Conservation (phyloP, 805 yeast genomes). For the Candida yuanshanica region DNA sequence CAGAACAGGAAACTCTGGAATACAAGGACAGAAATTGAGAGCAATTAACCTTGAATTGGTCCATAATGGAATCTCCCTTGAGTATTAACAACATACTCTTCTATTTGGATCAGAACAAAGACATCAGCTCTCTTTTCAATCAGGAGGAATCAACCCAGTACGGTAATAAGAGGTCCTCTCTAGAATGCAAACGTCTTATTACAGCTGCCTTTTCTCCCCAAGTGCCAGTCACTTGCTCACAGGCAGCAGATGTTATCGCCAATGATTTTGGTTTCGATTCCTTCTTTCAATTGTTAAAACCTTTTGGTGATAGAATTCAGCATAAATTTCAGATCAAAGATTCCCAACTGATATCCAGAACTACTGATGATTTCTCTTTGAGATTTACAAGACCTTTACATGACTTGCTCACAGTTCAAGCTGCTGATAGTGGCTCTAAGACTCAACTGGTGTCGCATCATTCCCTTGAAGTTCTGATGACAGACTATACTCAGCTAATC, state of each 20-base stretch:
- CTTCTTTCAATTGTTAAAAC: conserved; percentile 42
- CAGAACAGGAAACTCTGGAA: not conserved
- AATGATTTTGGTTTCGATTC: conserved; percentile 36
- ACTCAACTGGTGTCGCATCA: conserved; percentile 29
- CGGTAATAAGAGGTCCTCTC: conserved; percentile 17
- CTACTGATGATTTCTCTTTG: conserved; percentile 49
- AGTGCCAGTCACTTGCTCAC: conserved; percentile 44
- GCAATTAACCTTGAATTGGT: not conserved
- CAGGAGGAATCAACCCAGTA: conserved; percentile 2
- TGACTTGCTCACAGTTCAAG: conserved; percentile 28
- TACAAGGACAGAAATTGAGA: too few relatives aligned
- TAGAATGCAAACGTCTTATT: conserved; percentile 22
- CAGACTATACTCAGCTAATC: conserved; percentile 26
- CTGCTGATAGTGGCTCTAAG: conserved; percentile 17
- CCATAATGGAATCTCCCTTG: conserved; percentile 13
- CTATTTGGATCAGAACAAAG: conserved; percentile 14
- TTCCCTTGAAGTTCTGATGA: conserved; percentile 32
- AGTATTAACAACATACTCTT: conserved; percentile 15
- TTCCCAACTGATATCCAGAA: conserved; percentile 43
- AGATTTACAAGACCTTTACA: conserved; percentile 41
- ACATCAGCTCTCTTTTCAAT: conserved; percentile 12
- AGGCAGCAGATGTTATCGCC: conserved; percentile 39
- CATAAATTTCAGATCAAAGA: conserved; percentile 46
- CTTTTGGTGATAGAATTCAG: conserved; percentile 50
- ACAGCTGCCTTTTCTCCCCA: conserved; percentile 46